These are phyloP conservation scores for Sporothrix phasma DNA, from an alignment of 2,329 filamentous ascomycete species.

Conservation along the genomic window DNA sequence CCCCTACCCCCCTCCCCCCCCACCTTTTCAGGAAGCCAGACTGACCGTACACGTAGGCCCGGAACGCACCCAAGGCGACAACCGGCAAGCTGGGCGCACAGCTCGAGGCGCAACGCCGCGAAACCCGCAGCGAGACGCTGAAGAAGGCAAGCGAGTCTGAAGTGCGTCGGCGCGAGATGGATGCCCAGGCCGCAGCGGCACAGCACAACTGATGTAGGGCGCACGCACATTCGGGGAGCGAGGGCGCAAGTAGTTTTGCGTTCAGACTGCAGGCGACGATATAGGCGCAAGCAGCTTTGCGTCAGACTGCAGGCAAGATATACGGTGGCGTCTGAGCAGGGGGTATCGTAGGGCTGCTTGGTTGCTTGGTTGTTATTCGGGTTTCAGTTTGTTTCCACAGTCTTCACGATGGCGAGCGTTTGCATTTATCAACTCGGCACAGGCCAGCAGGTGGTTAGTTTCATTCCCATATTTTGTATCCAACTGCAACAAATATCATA, in stretches of 20 bases:
- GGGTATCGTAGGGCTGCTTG: no score
- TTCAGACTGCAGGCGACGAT: no score
- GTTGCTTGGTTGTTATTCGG: background rate
- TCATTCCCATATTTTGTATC: background rate
- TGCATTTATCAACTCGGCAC: background rate
- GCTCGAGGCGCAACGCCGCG: conserved; percentile 65
- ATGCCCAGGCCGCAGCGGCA: conserved; percentile 48
- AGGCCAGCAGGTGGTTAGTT: background rate
- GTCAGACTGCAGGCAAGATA: no score
- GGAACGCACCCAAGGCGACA: conserved; percentile 36
- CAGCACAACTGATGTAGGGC: conserved; percentile 40
- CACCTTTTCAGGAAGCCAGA: fast-evolving
- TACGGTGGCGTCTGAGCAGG: no score
- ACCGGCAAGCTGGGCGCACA: conserved; percentile 62
- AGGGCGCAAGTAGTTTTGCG: no score
- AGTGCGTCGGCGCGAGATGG: conserved; percentile 54
- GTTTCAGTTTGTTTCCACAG: background rate
- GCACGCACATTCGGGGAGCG: background rate
- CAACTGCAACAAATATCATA: background rate
- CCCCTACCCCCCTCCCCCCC: no score
- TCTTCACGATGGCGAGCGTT: background rate
- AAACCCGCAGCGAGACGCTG: conserved; percentile 58
- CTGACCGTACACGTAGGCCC: conserved; percentile 2
- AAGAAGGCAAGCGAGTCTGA: conserved; percentile 59
- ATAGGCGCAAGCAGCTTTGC: no score